Evolutionary conservation across 1,139 yeast genomes (phyloP).

Genomic region (Torulaspora globosa): DNA sequence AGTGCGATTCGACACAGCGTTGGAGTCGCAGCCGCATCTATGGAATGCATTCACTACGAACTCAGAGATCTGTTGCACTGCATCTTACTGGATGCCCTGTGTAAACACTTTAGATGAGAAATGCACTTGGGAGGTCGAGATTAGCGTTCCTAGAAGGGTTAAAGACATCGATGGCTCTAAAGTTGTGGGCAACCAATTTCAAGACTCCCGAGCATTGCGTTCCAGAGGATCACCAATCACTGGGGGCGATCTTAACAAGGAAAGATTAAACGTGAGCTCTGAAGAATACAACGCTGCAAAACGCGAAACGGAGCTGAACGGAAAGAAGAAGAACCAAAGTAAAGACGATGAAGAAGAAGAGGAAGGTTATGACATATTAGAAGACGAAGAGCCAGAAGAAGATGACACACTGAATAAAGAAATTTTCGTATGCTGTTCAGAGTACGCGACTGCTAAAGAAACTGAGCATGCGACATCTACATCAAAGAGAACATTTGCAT

Average conservation of each 20-base stretch:
- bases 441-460: slow-evolving; percentile 52
- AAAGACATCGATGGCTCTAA: slow-evolving; percentile 60
- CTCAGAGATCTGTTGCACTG: slow-evolving; percentile 70
- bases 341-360: slow-evolving; percentile 37
- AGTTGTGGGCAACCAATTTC: slow-evolving; percentile 39
- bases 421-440: slow-evolving; percentile 74
- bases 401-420: slow-evolving; percentile 47
- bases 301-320: slow-evolving; percentile 24
- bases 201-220: slow-evolving; percentile 6
- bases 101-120: slow-evolving; percentile 85
- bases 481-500: slow-evolving; percentile 69
- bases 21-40: slow-evolving; percentile 38
- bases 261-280: slow-evolving; percentile 26
- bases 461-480: slow-evolving; percentile 56
- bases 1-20: slow-evolving; percentile 53
- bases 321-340: slow-evolving; percentile 15
- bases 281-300: slow-evolving; percentile 41
- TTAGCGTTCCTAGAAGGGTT: slow-evolving; percentile 75
- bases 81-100: slow-evolving; percentile 97
- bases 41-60: slow-evolving; percentile 92
- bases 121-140: slow-evolving; percentile 87
- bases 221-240: slow-evolving; percentile 16
- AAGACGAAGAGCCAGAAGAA: slow-evolving; percentile 38
- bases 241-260: slow-evolving; percentile 25
- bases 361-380: slow-evolving; percentile 35